Base-by-base conservation (phyloP, 495 filamentous ascomycete genomes). In the Podospora didyma region DNA sequence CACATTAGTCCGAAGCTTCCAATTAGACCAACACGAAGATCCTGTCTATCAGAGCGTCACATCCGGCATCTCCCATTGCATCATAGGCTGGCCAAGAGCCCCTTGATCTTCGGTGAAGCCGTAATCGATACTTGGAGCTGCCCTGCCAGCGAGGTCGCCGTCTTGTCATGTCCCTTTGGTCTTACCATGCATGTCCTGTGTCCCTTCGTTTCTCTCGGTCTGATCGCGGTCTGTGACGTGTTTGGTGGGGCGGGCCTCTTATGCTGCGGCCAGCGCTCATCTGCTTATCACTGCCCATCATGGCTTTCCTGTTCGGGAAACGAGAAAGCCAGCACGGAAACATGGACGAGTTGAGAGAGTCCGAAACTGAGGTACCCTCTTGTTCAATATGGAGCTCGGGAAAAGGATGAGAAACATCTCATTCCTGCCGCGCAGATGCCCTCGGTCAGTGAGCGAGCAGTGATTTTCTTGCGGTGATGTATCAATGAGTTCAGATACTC, bases 211-310 rank as follows among this genome's bases (percentile, higher is more conserved):
- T 23, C 19, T 23, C 34, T 57, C 59, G 51, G 56, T 34, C 50
- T 51, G 56, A 60, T 52, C 62, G 57, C 62, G 55, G 53, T 53
- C 58, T 46, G 49, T 63, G 62, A 65, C 60, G 64, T 67, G 61
- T 65, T 61, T 56, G 49, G 53, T 47, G 64, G 66, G 64, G 59
- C 35, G 56, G 66, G 66, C 60, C 66, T 59, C 58, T 21, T 41
- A 23, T 23, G 47, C 50, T 67, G 64, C 66, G 66, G 58, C 66
- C 66, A 57, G 34, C 26, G 26, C 26, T 31, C 26, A 31, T 24
- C 21, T 51, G 45, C 51, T 55, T 49, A 46, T 62, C 62, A 63
- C 62, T 52, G 44, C 42, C 57, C 46, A 34, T 47, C 39, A 42
- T 42, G 39, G 39, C 31, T 57, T 59, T 48, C 49, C 62, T 45